Conservation (phyloP, 2,329 filamentous ascomycete genomes). For the Colletotrichum paranaense region DNA sequence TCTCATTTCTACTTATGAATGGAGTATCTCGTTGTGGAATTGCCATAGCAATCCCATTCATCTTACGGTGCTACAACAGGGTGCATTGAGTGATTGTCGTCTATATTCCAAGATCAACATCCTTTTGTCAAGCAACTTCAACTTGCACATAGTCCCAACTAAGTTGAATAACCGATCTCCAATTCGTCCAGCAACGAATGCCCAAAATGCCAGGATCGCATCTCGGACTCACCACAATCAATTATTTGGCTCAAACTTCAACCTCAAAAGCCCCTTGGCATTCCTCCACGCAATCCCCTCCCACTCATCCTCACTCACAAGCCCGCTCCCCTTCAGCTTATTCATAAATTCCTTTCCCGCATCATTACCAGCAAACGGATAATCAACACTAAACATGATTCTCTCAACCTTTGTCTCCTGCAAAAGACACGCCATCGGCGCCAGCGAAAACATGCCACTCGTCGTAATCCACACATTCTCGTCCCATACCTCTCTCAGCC, state of each 20-base stretch:
- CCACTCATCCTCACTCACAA: constrained; percentile 61
- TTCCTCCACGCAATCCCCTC: constrained; percentile 62
- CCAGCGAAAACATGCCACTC: constrained; percentile 62
- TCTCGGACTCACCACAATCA: too few species aligned
- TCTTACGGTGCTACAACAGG: too few species aligned
- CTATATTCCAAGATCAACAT: too few species aligned
- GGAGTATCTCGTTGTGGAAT: neutral
- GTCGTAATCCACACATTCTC: constrained; percentile 69
- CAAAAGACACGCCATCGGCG: constrained; percentile 56
- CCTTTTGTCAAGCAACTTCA: too few species aligned
- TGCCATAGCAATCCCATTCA: too few species aligned
- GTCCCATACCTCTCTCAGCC: constrained; percentile 63
- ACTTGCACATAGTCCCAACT: too few species aligned
- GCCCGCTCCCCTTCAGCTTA: constrained; percentile 58
- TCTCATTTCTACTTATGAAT: neutral
- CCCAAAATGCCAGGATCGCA: too few species aligned
- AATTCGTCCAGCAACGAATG: too few species aligned
- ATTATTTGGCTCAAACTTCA: constrained; percentile 37
- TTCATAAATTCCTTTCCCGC: constrained; percentile 59
- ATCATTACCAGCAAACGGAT: constrained; percentile 63
- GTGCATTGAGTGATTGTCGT: too few species aligned
- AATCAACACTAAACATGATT: constrained; percentile 68
- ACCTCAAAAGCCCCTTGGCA: constrained; percentile 56
- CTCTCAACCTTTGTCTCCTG: constrained; percentile 58
- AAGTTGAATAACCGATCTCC: fast-evolving